These are phyloP conservation scores for Cinnamomum micranthum DNA, from an alignment of 164 flowering plant genomes.

Conservation along the genomic window DNA sequence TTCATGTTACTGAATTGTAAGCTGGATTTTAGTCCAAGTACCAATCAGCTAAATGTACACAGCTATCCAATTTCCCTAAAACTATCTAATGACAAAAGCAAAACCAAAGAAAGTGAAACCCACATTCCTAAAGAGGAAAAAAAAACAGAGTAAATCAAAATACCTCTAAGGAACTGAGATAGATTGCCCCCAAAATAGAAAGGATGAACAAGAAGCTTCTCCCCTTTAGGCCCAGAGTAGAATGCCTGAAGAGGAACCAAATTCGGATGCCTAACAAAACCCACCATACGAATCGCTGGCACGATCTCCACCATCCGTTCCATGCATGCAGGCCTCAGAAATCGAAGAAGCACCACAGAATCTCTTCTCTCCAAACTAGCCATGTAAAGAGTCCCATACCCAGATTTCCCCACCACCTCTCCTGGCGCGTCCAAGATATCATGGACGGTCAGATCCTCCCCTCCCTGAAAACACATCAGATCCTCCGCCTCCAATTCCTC, in stretches of 20 bases:
- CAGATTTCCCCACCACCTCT: slow-evolving; percentile 89
- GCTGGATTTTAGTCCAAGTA: not conserved
- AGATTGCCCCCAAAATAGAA: slow-evolving; percentile 58
- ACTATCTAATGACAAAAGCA: not conserved
- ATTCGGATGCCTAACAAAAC: slow-evolving; percentile 66
- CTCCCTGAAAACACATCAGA: slow-evolving; percentile 51
- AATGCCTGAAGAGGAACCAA: slow-evolving; percentile 82
- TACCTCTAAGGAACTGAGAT: slow-evolving; percentile 74
- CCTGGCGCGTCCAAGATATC: slow-evolving; percentile 96
- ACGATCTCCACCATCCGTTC: slow-evolving; percentile 34
- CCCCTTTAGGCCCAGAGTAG: slow-evolving; percentile 85
- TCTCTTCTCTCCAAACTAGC: slow-evolving; percentile 49
- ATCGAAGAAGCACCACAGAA: slow-evolving; percentile 63
- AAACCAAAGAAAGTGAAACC: not conserved
- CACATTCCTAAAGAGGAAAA: not conserved
- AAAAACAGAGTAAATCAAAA: not conserved
- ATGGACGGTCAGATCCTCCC: slow-evolving; percentile 50
- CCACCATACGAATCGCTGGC: slow-evolving; percentile 49
- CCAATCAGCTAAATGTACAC: not conserved
- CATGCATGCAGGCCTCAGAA: slow-evolving; percentile 70
- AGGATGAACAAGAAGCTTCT: slow-evolving; percentile 90
- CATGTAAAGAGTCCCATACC: slow-evolving; percentile 78
- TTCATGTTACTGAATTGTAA: not conserved
- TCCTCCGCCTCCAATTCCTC: slow-evolving; percentile 37
- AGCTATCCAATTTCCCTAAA: not conserved